Base-by-base conservation (phyloP, 345 rosid genomes). In the Populus tremula region DNA sequence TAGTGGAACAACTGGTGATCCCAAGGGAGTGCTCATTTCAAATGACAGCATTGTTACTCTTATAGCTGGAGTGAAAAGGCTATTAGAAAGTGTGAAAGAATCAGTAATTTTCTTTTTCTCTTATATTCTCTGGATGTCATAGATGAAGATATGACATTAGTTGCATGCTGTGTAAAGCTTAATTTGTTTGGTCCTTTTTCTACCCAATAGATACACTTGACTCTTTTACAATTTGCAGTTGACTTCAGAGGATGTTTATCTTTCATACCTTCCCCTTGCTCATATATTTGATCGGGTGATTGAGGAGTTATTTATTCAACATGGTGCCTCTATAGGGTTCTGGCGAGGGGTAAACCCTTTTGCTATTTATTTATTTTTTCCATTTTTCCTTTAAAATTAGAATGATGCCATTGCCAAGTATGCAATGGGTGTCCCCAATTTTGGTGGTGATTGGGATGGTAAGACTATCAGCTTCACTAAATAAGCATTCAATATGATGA, bases 1-100 rank as follows among this genome's bases (percentile, higher is more conserved):
- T 59, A 96, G 99, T 73, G 99, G 99, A 78, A 96, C 99, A 78
- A 94, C 99, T 83, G 98, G 97, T 83, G 97, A 96, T 85, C 99
- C 99, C 23, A 96, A 92, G 81, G 99, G 99, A 83, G 99, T 94
- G 7, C 43, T 96, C 91, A 87, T 96, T 76, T 90, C 99, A 84
- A 96, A 96, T 86, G 90, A 90, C 5, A 91, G 91, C 87, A 92
- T 96, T 78, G 87, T 94, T 77, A 81, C 90, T 84, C 76, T 92
- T 43, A 82, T 94, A 73, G 94, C 92, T 70, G 99, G 99, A 50
- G 94, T 89, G 36, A 89, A 82, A 72, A 56, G 78, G 73, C 76
- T 92, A 33, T 82, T 96, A 69, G 87, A 84, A 64, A 72, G 89
- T 65, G 92, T 91, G 83, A 86, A 91, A 77, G 93, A 91, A 82